Evolutionary conservation across 257 asterid species (phyloP), one percentile per base, ranked within the genome.

Genomic region (Verbascum thapsus): DNA sequence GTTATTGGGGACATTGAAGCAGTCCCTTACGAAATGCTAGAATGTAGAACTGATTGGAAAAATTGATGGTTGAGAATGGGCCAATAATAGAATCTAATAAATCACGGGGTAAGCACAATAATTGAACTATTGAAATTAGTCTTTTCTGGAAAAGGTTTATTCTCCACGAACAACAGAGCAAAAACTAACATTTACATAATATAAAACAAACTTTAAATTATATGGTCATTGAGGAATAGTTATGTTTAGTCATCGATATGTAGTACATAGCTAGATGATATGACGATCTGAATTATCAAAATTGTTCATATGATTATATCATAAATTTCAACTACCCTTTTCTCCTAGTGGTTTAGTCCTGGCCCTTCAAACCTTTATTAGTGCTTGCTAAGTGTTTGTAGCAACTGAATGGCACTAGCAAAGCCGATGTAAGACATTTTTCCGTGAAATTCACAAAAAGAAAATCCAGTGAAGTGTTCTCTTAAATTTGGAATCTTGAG

Each of bases 401-500:
- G 63, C 20, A 39, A 10, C 30, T 39, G 22, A 10, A 16, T 35
- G 41, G 41, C 19, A 20, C 50, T 19, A 41, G 39, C 26, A 20
- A n/a, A 15, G 23, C 41, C 26, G 10, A 11, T 10, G 16, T n/a
- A 19, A 60, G 47, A 38, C 42, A 16, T 13, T 35, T 34, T 53
- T 10, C 2, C 3, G 10, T 48, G 16, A 19, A 32, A 10, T 61
- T 66, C 30, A 30, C 48, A 10, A 4, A 5, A n/a, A 19, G 35
- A 16, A 35, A 15, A 32, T 12, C 38, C 51, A 42, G 53, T 64
- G 41, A 45, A 59, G 19, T 60, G 67, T 58, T 39, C 53, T 42
- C 17, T 17, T 58, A 10, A 22, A 57, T 23, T 43, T 26, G 49
- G 34, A 5, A 26, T 44, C 53, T 32, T 18, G 64, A 53, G 61